Conservation (phyloP, 2,329 filamentous ascomycete genomes). For the Calonectria pauciramosa region DNA sequence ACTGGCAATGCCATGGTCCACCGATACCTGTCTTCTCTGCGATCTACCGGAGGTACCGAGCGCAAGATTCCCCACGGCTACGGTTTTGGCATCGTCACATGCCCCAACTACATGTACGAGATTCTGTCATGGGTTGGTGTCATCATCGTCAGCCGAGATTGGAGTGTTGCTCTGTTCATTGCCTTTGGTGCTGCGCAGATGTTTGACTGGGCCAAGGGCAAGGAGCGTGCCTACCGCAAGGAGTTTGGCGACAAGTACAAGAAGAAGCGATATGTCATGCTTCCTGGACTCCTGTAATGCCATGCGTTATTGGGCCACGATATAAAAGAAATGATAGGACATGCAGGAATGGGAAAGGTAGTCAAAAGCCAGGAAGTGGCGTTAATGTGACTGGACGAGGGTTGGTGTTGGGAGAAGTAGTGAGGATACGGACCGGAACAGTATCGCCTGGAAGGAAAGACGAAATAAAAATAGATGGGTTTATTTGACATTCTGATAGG, state of each 20-base stretch:
- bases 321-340: not conserved
- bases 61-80: constrained; percentile 89
- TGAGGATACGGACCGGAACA: not conserved
- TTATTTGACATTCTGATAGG: constrained; percentile 14
- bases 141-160: constrained; percentile 83
- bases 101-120: constrained; percentile 98
- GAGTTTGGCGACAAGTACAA: constrained; percentile 96
- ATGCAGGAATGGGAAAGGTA: not conserved
- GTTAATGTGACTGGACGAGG: not conserved
- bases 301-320: not conserved
- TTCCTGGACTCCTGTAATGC: constrained; percentile 80
- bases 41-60: constrained; percentile 84
- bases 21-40: constrained; percentile 81
- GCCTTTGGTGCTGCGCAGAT: constrained; percentile 82
- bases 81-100: constrained; percentile 89
- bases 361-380: not conserved
- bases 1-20: constrained; percentile 85
- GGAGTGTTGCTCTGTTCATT: constrained; percentile 83
- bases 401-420: not conserved
- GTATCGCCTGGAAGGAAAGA: not conserved
- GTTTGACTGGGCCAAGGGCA: constrained; percentile 89
- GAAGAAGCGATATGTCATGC: constrained; percentile 88
- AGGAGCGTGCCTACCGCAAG: constrained; percentile 90
- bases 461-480: not conserved
- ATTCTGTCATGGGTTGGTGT: constrained; percentile 88